Percentiles rank a stretch among this genome's conserved stretches.
Conservation (phyloP, 192 early-diverging fungal genomes). For the Backusella luteola region DNA sequence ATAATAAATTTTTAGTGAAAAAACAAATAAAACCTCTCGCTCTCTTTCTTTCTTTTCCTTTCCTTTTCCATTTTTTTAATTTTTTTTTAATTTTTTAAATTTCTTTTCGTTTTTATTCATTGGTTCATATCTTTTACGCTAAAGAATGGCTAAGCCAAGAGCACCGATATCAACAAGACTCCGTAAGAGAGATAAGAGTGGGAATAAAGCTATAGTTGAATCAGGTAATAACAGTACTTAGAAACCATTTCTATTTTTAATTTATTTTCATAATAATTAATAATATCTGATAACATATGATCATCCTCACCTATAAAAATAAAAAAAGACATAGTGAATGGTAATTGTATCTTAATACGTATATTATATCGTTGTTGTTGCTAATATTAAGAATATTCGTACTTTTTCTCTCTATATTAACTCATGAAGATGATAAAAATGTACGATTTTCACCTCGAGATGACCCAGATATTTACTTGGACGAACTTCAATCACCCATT, state of each 20-base stretch:
- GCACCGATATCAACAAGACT: constrained; percentile 9
- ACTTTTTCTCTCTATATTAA: neutral
- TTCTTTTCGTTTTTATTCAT: neutral
- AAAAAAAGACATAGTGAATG: neutral
- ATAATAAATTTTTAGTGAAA: constrained; percentile 4
- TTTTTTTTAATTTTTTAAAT: neutral
- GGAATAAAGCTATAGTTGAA: neutral
- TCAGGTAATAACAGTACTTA: neutral
- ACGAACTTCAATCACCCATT: neutral
- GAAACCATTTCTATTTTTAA: neutral
- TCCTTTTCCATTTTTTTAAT: neutral
- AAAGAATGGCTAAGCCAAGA: constrained; percentile 9
- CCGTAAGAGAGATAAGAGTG: neutral
- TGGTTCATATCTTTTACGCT: neutral
- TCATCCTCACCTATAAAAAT: neutral
- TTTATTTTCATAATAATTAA: neutral
- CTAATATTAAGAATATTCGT: neutral
- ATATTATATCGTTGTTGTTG: neutral
- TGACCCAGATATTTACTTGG: constrained; percentile 14
- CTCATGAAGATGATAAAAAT: constrained; percentile 8
- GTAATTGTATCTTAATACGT: neutral
- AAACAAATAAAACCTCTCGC: neutral
- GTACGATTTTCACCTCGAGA: constrained; percentile 1
- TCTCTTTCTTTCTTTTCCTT: neutral
- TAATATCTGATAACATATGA: neutral